Evolutionary conservation across 148 eudicot species (phyloP).

Genomic region (Fagopyrum homotropicum): DNA sequence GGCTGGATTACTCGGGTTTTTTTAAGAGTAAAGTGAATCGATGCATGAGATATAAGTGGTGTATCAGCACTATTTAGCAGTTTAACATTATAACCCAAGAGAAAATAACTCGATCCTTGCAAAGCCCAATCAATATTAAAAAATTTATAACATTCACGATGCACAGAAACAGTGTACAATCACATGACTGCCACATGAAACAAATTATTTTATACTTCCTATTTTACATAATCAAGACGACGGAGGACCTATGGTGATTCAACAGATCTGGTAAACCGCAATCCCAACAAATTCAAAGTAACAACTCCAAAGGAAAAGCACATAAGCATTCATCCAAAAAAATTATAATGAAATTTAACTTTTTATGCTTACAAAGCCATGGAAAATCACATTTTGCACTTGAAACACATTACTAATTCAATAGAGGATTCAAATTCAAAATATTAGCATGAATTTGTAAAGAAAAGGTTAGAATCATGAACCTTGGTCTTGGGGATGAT

Average conservation of each 20-base stretch:
- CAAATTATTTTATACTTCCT: background rate
- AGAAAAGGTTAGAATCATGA: background rate
- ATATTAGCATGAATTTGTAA: background rate
- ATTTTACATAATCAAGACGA: slow-evolving; percentile 9
- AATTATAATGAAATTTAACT: background rate
- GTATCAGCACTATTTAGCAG: background rate
- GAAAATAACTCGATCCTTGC: background rate
- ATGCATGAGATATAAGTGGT: no score
- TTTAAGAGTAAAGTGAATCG: background rate
- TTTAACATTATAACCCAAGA: background rate
- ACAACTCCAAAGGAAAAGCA: slow-evolving; percentile 8
- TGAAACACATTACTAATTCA: slow-evolving; percentile 1
- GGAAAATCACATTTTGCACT: slow-evolving; percentile 2
- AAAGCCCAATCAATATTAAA: background rate
- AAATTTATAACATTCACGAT: background rate
- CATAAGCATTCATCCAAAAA: slow-evolving; percentile 9
- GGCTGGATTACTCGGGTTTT: background rate
- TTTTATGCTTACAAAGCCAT: slow-evolving; percentile 8
- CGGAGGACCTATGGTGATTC: slow-evolving; percentile 7
- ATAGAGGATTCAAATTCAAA: slow-evolving; percentile 15
- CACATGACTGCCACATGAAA: slow-evolving; percentile 17
- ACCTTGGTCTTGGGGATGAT: slow-evolving; percentile 88
- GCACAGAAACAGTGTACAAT: slow-evolving; percentile 9
- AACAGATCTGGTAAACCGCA: slow-evolving; percentile 44
- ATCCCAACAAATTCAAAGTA: slow-evolving; percentile 29